Percentiles rank a stretch among this genome's conserved stretches.
Conservation (phyloP, 2,329 filamentous ascomycete genomes). For the Colletotrichum sp. region DNA sequence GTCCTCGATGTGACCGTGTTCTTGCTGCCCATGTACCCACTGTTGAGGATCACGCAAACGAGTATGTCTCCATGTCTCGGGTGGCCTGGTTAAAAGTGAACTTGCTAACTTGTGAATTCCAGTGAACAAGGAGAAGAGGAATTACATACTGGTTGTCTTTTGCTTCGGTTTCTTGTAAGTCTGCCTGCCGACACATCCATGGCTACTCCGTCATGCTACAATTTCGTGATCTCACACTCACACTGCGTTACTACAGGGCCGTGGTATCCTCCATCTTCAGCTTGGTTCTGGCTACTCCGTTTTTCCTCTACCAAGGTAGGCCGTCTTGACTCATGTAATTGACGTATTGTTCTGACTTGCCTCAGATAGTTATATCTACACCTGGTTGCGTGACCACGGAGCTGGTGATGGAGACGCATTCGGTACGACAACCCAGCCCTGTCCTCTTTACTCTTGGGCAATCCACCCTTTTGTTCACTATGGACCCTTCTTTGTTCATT, state of each 20-base stretch:
- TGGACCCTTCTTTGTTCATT: background rate
- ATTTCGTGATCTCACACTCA: background rate
- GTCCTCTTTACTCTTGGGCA: background rate
- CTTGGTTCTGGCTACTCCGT: background rate
- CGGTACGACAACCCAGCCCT: background rate
- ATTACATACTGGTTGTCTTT: background rate
- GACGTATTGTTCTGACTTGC: fast-evolving
- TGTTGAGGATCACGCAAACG: background rate
- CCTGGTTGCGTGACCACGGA: background rate
- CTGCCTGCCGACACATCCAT: background rate
- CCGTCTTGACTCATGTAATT: too few species aligned
- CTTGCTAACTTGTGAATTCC: background rate
- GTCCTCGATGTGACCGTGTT: background rate
- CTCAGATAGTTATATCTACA: background rate
- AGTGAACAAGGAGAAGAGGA: background rate
- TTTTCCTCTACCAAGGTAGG: background rate
- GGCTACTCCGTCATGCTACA: background rate
- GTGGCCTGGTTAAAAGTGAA: fast-evolving
- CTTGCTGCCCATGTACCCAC: background rate
- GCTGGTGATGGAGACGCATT: background rate
- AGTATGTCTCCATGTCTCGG: background rate
- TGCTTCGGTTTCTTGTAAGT: background rate
- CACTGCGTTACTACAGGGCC: background rate
- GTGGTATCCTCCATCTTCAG: background rate
- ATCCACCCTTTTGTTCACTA: background rate